phyloP scores from a whole-genome alignment of 345 rosid genomes.

The Linum trigynum region DNA sequence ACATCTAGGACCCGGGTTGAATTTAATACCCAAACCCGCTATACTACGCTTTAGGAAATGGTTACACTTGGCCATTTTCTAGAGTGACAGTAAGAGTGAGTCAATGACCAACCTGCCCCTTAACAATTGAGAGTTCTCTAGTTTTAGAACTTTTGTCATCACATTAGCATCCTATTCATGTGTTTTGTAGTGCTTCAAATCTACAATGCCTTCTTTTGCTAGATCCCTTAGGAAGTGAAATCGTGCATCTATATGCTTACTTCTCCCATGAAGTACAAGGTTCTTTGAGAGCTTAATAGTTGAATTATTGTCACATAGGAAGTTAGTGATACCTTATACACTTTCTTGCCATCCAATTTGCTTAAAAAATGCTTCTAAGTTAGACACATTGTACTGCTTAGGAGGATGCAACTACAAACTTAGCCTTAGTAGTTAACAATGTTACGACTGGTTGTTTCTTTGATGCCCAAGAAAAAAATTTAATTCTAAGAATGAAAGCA shows the following conservation, averaged over 20 bases:
- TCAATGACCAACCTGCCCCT: no score
- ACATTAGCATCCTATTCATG: not conserved
- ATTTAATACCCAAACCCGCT: no score
- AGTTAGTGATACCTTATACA: not conserved
- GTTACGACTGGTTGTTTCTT: no score
- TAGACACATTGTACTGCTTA: not conserved
- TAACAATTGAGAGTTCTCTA: not conserved
- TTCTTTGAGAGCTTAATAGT: not conserved
- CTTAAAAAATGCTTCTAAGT: no score
- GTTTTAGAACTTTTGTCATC: not conserved
- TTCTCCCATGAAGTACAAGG: not conserved
- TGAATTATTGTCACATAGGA: not conserved
- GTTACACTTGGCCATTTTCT: no score
- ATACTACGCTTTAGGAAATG: no score
- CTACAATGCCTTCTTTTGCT: not conserved
- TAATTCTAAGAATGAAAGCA: not conserved
- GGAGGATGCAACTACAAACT: not conserved
- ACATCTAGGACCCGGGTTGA: no score
- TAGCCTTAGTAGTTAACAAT: no score
- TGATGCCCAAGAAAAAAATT: not conserved
- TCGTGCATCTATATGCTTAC: constrained; percentile 2
- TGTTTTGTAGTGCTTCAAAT: not conserved
- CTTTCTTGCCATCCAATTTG: not conserved
- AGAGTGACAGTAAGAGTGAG: no score
- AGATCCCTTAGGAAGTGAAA: not conserved